A percentile compares a stretch with the other conserved stretches of the same genome.
Conservation (phyloP, 2,329 filamentous ascomycete genomes). For the Aspergillus brunneoviolaceus region DNA sequence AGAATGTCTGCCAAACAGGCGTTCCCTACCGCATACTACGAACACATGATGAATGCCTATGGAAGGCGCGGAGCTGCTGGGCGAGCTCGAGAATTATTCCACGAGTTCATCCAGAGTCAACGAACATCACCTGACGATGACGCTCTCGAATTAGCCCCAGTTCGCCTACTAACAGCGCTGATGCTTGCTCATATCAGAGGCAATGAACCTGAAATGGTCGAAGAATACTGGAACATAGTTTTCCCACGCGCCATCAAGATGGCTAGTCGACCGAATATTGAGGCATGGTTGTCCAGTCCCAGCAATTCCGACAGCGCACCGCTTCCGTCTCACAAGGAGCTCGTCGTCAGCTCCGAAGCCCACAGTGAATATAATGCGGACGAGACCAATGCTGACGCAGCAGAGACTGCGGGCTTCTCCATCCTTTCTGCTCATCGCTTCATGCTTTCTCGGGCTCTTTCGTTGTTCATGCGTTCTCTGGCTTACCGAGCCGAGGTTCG, state of each 20-base stretch:
- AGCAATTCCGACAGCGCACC: slow-evolving; percentile 13
- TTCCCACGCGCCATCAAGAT: slow-evolving; percentile 53
- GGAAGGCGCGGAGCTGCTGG: slow-evolving; percentile 47
- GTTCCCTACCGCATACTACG: slow-evolving; percentile 54
- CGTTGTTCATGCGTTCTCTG: slow-evolving; percentile 54
- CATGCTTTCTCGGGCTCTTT: slow-evolving; percentile 51
- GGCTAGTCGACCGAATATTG: slow-evolving; percentile 37
- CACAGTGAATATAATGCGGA: background rate
- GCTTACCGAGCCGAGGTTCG: slow-evolving; percentile 53
- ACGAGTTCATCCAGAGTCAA: slow-evolving; percentile 46
- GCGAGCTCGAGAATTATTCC: slow-evolving; percentile 56
- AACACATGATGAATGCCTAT: slow-evolving; percentile 58
- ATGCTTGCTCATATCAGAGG: slow-evolving; percentile 66
- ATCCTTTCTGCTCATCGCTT: slow-evolving; percentile 47
- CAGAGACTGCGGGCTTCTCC: background rate
- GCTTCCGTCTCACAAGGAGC: slow-evolving; percentile 12
- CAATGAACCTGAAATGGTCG: slow-evolving; percentile 59
- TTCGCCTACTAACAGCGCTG: slow-evolving; percentile 60
- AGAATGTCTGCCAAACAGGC: slow-evolving; percentile 41
- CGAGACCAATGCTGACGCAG: background rate
- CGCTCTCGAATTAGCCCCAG: slow-evolving; percentile 44
- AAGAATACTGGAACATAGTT: slow-evolving; percentile 65
- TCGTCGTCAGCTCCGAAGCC: slow-evolving; percentile 1
- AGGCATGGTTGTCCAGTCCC: slow-evolving; percentile 17
- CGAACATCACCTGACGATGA: slow-evolving; percentile 13